A percentile compares a stretch with the other conserved stretches of the same genome.
These are phyloP conservation scores for Cenococcum geophilum DNA, from an alignment of 495 filamentous ascomycete genomes.

Conservation along the genomic window DNA sequence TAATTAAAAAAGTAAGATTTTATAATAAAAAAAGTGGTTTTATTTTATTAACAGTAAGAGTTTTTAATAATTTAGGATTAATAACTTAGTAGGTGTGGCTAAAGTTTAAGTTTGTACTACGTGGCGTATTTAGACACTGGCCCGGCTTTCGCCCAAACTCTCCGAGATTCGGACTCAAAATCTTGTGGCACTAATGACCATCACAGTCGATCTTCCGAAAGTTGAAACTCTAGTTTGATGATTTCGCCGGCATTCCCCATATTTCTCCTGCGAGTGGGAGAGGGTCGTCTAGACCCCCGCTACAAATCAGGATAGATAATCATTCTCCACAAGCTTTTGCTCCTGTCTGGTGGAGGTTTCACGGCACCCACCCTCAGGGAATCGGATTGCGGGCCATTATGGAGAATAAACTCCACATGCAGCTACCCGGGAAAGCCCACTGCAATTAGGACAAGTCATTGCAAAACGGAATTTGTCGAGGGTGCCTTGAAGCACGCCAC, in stretches of 20 bases:
- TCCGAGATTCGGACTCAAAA: too few species aligned
- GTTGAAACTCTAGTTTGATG: neutral
- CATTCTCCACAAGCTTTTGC: neutral
- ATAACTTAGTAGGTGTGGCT: too few species aligned
- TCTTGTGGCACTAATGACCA: neutral
- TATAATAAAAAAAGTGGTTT: too few species aligned
- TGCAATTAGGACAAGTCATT: neutral
- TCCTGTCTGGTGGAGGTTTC: neutral
- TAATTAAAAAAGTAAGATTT: too few species aligned
- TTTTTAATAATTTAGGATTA: too few species aligned
- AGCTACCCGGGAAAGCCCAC: neutral
- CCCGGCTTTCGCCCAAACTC: too few species aligned
- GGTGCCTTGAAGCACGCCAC: neutral
- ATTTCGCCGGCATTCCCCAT: neutral
- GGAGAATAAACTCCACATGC: neutral
- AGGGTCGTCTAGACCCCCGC: neutral
- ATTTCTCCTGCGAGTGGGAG: neutral
- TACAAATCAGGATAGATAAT: neutral
- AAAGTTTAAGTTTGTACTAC: too few species aligned
- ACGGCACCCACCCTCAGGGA: neutral
- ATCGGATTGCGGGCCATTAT: neutral
- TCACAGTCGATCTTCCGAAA: neutral
- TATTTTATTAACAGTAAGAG: too few species aligned
- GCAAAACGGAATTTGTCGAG: neutral
- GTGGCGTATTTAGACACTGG: too few species aligned